phyloP scores from a whole-genome alignment of 2,329 filamentous ascomycete species.

The Xylaria arbuscula region DNA sequence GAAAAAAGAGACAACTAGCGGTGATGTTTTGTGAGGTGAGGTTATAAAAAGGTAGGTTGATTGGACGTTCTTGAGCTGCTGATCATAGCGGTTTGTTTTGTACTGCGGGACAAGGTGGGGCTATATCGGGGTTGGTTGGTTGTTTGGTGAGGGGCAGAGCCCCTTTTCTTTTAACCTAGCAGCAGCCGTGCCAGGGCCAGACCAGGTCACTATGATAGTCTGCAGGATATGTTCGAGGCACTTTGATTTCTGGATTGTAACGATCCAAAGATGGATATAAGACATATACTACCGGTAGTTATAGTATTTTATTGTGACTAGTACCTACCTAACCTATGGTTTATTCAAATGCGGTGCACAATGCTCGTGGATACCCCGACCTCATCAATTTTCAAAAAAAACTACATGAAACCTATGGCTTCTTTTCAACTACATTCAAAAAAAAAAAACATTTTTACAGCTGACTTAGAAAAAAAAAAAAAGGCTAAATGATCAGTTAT shows the following conservation, averaged over 20 bases:
- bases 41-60: slow-evolving; percentile 37
- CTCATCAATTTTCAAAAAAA: too few species aligned
- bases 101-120: slow-evolving; percentile 41
- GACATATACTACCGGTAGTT: not conserved
- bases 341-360: too few species aligned
- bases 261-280: not conserved
- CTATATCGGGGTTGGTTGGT: slow-evolving; percentile 31
- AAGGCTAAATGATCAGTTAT: too few species aligned
- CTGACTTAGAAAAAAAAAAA: too few species aligned
- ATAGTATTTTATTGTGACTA: not conserved
- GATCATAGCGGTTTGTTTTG: slow-evolving; percentile 29
- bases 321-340: too few species aligned
- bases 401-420: too few species aligned
- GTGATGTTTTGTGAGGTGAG: slow-evolving; percentile 44
- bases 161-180: slow-evolving; percentile 28
- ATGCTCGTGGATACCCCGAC: too few species aligned
- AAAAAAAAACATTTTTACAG: too few species aligned
- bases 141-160: slow-evolving; percentile 39
- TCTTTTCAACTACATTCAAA: too few species aligned
- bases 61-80: slow-evolving; percentile 39
- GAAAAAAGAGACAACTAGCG: slow-evolving; percentile 40
- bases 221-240: not conserved
- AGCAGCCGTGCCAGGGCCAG: not conserved
- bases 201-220: not conserved
- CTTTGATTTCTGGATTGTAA: not conserved